Conservation (phyloP, 805 yeast species). For the Candida ovalis region DNA sequence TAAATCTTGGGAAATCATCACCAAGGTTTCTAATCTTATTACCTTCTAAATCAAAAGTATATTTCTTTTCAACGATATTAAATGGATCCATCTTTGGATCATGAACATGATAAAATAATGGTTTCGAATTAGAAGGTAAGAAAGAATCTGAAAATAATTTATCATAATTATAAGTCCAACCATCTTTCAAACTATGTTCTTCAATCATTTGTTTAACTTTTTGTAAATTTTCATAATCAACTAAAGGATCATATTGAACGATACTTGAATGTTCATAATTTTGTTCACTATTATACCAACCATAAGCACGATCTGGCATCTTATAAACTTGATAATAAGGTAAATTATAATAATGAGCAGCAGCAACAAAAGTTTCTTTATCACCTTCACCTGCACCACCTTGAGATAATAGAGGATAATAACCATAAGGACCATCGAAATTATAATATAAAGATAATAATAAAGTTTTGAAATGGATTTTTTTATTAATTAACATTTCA, state of each 20-base stretch:
- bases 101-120: conserved; percentile 44
- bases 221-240: conserved; percentile 27
- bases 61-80: conserved; percentile 28
- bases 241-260: conserved; percentile 33
- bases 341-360: conserved; percentile 50
- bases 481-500: conserved; percentile 56
- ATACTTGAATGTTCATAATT: conserved; percentile 34
- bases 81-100: conserved; percentile 55
- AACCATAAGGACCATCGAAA: conserved; percentile 56
- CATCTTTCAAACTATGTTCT: conserved; percentile 20
- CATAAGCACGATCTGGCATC: conserved; percentile 30
- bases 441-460: conserved; percentile 64
- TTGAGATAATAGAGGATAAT: conserved; percentile 56
- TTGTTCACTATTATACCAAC: conserved; percentile 29
- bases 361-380: conserved; percentile 71
- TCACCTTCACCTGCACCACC: conserved; percentile 74
- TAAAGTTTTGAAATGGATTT: conserved; percentile 52
- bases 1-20: conserved; percentile 30
- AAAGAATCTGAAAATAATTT: conserved; percentile 24
- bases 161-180: conserved; percentile 27
- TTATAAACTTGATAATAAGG: conserved; percentile 54
- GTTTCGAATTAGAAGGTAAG: conserved; percentile 26
- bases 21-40: conserved; percentile 32
- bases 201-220: conserved; percentile 18
- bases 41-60: conserved; percentile 27